Evolutionary conservation across 2,329 filamentous ascomycete species (phyloP).

Genomic region (Sporothrix variecibatus): DNA sequence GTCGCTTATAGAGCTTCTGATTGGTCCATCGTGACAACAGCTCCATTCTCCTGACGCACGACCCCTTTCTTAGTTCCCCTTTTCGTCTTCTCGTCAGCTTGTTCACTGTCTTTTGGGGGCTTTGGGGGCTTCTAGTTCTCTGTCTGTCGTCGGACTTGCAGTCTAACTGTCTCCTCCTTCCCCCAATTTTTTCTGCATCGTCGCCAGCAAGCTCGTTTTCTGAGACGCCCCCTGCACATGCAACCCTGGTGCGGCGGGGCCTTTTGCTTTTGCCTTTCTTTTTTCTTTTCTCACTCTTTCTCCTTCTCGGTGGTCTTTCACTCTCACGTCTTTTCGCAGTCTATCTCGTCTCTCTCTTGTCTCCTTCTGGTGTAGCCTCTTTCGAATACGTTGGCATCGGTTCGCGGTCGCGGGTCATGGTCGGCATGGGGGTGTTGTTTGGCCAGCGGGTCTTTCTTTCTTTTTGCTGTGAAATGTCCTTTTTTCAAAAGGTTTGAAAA

Average conservation of each 20-base stretch:
- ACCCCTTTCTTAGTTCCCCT: neutral
- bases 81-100: neutral
- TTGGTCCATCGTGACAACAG: neutral
- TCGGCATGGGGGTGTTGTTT: neutral
- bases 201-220: constrained; percentile 15
- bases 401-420: neutral
- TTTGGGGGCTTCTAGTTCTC: neutral
- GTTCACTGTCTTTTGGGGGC: neutral
- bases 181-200: constrained; percentile 4
- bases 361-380: neutral
- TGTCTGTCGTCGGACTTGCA: neutral
- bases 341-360: neutral
- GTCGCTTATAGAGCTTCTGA: neutral
- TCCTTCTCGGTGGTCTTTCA: neutral
- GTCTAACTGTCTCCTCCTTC: neutral
- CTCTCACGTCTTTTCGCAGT: neutral
- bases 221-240: constrained; percentile 24
- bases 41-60: constrained; percentile 12
- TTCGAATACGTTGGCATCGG: neutral
- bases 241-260: constrained; percentile 3
- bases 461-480: neutral
- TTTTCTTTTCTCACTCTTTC: neutral
- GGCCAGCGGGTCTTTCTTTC: neutral
- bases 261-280: neutral
- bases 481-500: neutral